Base-by-base conservation (phyloP, 2,329 filamentous ascomycete genomes). In the Exserohilum turcica region DNA sequence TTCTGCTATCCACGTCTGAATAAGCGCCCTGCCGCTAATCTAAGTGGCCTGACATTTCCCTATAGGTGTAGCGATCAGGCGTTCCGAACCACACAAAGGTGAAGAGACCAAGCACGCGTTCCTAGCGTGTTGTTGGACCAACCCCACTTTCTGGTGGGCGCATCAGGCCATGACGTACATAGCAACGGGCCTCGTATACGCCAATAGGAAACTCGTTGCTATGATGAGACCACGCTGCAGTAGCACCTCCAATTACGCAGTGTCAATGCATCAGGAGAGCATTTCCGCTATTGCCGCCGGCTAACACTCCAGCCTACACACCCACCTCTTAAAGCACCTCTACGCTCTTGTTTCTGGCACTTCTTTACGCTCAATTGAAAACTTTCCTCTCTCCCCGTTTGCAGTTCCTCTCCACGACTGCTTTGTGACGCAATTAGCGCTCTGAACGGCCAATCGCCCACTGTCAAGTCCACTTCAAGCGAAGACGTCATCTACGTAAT, bases 171-270 rank as follows among this genome's bases (percentile, higher is more conserved):
- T 60, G 47, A 54, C 53, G 49, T 47, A 38, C 33, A 29, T 29
- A 36, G 24, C 47, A 48, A 39, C 32, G 37, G 21, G 45, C 49
- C 36, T 56, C 54, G 38, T 58, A 58, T 56, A 55, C 55, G 56
- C 54, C 55, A 42, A 43, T 50, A 57, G 39, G 33, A 52, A 54
- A 48, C 40, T 43, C 59, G 49, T 57, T 50, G 37, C 54, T 56
- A 63, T 65, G 64, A 65, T 61, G 63, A 56, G 56, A 61, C 57
- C 21, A 28, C 43, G 19, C 37, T 54, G 40, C 50, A 60, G 45
- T 44, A 56, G 37, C 42, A 56, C 40, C 40, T 18, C 61, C 60
- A 64, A 64, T 66, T 42, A 51, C 27, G 52, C 33, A 45, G 51
- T 52, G 37, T n/a, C 33, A 52, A 54, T 57, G 38, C 21, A 52